Conservation (phyloP, 352 stramenopile genomes). For the Phytophthora quininea region DNA sequence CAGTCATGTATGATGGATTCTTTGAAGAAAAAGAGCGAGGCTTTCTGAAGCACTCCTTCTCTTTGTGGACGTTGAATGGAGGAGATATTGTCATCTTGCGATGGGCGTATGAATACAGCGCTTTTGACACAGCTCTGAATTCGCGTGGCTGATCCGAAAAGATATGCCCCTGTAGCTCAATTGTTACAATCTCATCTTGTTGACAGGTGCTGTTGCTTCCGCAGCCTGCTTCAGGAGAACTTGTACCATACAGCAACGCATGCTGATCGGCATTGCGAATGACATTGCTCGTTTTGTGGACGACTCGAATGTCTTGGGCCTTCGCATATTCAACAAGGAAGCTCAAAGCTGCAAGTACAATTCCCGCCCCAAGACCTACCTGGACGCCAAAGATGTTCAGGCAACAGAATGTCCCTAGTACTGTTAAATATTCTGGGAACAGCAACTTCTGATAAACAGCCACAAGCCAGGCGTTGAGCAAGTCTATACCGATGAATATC, state of each 20-base stretch:
- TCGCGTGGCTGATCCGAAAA: conserved; percentile 76
- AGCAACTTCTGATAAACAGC: conserved; percentile 67
- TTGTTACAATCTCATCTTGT: conserved; percentile 75
- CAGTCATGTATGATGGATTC: conserved; percentile 17
- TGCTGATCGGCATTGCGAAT: conserved; percentile 72
- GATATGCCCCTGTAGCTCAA: conserved; percentile 41
- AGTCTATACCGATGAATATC: conserved; percentile 95
- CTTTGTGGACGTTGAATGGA: not conserved
- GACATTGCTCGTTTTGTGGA: conserved; percentile 70
- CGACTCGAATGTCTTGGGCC: conserved; percentile 57
- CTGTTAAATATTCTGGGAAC: conserved; percentile 89
- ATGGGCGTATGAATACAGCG: conserved; percentile 53
- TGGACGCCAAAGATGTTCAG: conserved; percentile 93
- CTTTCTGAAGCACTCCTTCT: conserved; percentile 7
- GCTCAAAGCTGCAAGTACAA: conserved; percentile 69
- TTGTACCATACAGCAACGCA: conserved; percentile 46
- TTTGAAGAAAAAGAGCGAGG: conserved; percentile 12
- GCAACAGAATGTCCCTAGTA: conserved; percentile 90
- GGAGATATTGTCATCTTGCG: not conserved
- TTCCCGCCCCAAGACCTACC: conserved; percentile 67
- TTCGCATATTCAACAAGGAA: conserved; percentile 86
- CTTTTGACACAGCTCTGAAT: conserved; percentile 74
- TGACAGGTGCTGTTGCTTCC: conserved; percentile 26
- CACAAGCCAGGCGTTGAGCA: conserved; percentile 88
- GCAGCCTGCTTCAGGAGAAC: conserved; percentile 4